A percentile compares a stretch with the other conserved stretches of the same genome.
Conservation (phyloP, 1,284 basidiomycete species). For the Austropuccinia psidii region DNA sequence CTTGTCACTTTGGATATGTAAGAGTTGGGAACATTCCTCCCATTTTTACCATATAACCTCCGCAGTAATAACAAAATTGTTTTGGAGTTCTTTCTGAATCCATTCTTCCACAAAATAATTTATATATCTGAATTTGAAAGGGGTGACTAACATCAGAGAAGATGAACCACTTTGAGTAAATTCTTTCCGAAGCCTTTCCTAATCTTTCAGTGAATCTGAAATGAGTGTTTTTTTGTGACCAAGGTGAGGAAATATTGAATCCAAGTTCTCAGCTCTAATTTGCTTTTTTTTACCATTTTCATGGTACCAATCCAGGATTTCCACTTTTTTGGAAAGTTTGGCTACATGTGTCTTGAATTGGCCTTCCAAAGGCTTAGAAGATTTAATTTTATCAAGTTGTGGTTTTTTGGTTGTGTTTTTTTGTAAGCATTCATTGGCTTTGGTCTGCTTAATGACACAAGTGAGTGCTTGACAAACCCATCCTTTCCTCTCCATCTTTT, state of each 20-base stretch:
- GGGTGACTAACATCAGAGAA: background rate
- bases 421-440: too few relatives aligned
- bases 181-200: background rate
- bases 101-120: background rate
- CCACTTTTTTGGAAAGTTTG: too few relatives aligned
- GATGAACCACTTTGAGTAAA: background rate
- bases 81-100: background rate
- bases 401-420: too few relatives aligned
- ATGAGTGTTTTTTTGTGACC: slow-evolving; percentile 14
- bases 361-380: too few relatives aligned
- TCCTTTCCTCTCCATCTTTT: too few relatives aligned
- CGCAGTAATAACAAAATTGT: too few relatives aligned
- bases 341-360: too few relatives aligned
- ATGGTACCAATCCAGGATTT: slow-evolving; percentile 30
- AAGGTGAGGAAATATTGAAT: background rate
- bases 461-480: too few relatives aligned
- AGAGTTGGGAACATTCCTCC: slow-evolving; percentile 6
- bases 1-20: background rate
- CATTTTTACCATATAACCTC: slow-evolving; percentile 23
- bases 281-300: slow-evolving; percentile 14
- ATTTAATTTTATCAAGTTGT: too few relatives aligned
- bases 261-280: slow-evolving; percentile 2
- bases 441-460: too few relatives aligned
- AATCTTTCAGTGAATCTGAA: slow-evolving; percentile 14
- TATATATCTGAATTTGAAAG: background rate